Conservation (phyloP, 2,329 filamentous ascomycete species). For the Aspergillus felis region DNA sequence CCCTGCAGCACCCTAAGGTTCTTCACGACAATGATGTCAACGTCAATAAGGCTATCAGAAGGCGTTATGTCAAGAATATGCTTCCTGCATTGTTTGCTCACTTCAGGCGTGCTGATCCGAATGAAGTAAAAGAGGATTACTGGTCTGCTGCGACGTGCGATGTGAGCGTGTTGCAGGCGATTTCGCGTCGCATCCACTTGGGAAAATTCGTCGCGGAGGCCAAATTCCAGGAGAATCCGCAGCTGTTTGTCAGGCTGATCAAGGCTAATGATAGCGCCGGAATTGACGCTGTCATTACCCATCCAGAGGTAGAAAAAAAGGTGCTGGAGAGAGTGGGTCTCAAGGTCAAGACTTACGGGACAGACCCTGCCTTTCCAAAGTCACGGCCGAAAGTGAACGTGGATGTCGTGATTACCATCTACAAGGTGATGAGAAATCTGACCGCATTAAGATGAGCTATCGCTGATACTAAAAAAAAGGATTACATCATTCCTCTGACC, state of each 20-base stretch:
- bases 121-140: slow-evolving; percentile 89
- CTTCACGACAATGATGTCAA: slow-evolving; percentile 86
- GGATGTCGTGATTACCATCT: slow-evolving; percentile 86
- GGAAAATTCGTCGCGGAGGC: slow-evolving; percentile 97
- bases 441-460: no score
- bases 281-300: slow-evolving; percentile 87
- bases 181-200: slow-evolving; percentile 91
- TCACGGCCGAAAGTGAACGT: slow-evolving; percentile 73
- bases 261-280: slow-evolving; percentile 72
- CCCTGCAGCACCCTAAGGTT: slow-evolving; percentile 82
- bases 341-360: slow-evolving; percentile 92
- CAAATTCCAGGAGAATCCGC: slow-evolving; percentile 82
- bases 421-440: slow-evolving; percentile 55
- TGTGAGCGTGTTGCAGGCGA: slow-evolving; percentile 81
- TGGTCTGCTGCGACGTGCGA: slow-evolving; percentile 88
- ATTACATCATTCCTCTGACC: slow-evolving; percentile 91
- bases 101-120: slow-evolving; percentile 70
- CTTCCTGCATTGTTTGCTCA: slow-evolving; percentile 76
- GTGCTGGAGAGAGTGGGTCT: slow-evolving; percentile 80
- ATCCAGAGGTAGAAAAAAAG: slow-evolving; percentile 82
- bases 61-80: slow-evolving; percentile 77
- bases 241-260: slow-evolving; percentile 78
- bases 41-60: slow-evolving; percentile 82
- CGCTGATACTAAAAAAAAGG: no score
- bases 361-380: slow-evolving; percentile 66